A percentile compares a stretch with the other conserved stretches of the same genome.
These are phyloP conservation scores for Lizonia empirigonia DNA, from an alignment of 2,329 filamentous ascomycete genomes.

Conservation along the genomic window DNA sequence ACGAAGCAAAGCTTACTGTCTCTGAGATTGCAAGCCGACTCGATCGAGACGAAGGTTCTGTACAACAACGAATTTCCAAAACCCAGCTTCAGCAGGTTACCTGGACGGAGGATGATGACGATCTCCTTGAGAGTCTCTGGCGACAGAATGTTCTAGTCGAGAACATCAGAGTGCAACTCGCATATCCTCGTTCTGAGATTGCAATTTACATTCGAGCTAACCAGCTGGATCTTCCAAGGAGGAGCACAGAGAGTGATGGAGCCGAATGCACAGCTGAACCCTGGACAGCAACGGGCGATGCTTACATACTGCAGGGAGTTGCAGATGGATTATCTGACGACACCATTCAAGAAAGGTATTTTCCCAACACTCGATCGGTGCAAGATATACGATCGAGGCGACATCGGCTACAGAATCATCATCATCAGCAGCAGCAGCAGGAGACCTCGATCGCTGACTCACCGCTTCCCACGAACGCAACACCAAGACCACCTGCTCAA, in stretches of 20 bases:
- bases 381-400: background rate
- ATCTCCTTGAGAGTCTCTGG: background rate
- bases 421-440: background rate
- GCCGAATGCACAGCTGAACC: background rate
- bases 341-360: background rate
- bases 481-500: background rate
- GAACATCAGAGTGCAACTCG: background rate
- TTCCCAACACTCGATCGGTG: background rate
- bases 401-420: background rate
- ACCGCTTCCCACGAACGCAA: background rate
- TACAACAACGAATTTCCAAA: background rate
- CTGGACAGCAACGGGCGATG: background rate
- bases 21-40: background rate
- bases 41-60: background rate
- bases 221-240: background rate
- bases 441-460: too few species aligned
- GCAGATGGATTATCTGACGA: background rate
- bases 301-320: background rate
- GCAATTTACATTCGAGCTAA: background rate
- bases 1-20: background rate
- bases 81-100: background rate
- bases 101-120: background rate
- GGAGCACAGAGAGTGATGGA: background rate
- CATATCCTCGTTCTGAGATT: background rate
- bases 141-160: background rate